Evolutionary conservation across 2,329 filamentous ascomycete genomes (phyloP), one percentile per base, ranked within the genome.

Genomic region (Proliferodiscus dingleyae): DNA sequence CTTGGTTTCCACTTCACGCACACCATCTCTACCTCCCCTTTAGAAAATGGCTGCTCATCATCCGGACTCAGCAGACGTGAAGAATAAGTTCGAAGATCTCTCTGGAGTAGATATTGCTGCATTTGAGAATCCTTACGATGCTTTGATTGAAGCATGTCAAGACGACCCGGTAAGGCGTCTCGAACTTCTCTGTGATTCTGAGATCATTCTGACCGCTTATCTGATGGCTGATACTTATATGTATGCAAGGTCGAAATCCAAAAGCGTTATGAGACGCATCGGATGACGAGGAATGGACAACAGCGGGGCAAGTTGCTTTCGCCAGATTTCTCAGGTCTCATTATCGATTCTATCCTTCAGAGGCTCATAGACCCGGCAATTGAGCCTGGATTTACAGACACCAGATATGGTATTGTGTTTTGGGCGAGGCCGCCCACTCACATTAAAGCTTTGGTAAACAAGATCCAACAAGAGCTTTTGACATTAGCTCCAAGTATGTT

Each of bases 401-500:
- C 80, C 33, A 74, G 91, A 32, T 76, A 95, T 60, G 94, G 90
- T 62, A 72, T 96, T 9, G 87, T 89, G 1, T 83, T 96, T 61
- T 96, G 89, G 89, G 88, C 87, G 3, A 75, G 90, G 5, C 91
- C 91, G 13, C 86, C 90, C 1, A 68, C 78, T 37, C 80, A 84
- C 55, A 72, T 96, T 15, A 72, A 84, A 37, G 68, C 75, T 16
- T 68, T 97, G 47, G 80, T 91, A 2, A 66, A 70, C 2, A 74
- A 76, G 46, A 68, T 96, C 23, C 91, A 96, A 65, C 65, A 73
- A 40, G 74, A 79, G 58, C 69, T 94, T 38, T 71, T 73, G 46
- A 67, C 72, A 16, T 74, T 79, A 16, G 83, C 83, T 11, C 86
- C 88, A 28, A 77, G 89, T 93, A 70, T 64, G 83, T 71, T 18